Conservation (phyloP, 148 eudicot genomes). For the Chenopodium suecicum region DNA sequence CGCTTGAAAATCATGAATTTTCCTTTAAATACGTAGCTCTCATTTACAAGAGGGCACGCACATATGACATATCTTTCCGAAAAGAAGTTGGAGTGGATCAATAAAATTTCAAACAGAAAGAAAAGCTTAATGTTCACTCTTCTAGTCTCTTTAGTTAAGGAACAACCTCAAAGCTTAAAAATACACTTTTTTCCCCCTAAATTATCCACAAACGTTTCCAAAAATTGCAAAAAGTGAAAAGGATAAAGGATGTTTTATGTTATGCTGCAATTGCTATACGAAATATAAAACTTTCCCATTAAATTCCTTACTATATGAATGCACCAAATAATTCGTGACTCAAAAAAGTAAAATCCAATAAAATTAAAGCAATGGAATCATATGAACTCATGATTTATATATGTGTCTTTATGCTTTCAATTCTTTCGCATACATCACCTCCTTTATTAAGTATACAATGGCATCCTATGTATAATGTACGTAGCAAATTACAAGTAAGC, state of each 20-base stretch:
- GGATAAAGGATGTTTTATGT: neutral
- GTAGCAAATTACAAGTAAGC: too few relatives aligned
- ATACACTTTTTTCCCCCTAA: neutral
- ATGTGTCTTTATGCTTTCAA: neutral
- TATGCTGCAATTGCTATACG: neutral
- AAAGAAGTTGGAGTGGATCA: neutral
- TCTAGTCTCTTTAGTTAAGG: neutral
- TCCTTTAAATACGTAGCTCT: neutral
- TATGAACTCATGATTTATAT: neutral
- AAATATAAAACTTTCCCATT: neutral
- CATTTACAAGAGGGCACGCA: neutral
- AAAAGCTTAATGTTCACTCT: neutral
- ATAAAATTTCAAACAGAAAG: neutral
- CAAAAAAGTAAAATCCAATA: neutral
- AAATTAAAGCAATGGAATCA: neutral
- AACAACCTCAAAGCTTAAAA: too few relatives aligned
- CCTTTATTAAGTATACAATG: neutral
- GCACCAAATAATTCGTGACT: too few relatives aligned
- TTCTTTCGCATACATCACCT: neutral
- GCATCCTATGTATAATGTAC: too few relatives aligned
- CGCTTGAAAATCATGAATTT: too few relatives aligned
- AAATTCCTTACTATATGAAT: too few relatives aligned
- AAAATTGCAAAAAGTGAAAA: neutral
- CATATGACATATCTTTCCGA: neutral
- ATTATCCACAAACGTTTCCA: neutral